Evolutionary conservation across 192 early-diverging fungal genomes (phyloP).

Genomic region (Coemansia sp.): DNA sequence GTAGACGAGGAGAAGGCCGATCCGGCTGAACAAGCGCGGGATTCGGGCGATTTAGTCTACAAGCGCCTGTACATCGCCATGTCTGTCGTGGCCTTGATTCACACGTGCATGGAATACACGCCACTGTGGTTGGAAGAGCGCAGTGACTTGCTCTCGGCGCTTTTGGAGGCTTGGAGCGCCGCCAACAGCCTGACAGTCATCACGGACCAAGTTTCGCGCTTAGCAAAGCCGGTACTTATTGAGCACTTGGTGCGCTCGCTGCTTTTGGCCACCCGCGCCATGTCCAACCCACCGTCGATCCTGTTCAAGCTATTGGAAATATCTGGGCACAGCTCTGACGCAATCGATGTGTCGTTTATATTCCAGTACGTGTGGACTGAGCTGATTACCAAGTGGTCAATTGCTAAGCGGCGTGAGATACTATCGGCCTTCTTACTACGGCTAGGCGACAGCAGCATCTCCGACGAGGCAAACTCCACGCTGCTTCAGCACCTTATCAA

Average conservation of each 20-base stretch:
- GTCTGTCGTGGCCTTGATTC: slow-evolving; percentile 27
- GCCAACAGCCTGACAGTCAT: slow-evolving; percentile 10
- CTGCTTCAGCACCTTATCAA: slow-evolving; percentile 82
- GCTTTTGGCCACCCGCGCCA: slow-evolving; percentile 36
- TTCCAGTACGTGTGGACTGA: slow-evolving; percentile 46
- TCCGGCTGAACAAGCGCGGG: background rate
- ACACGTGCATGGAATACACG: slow-evolving; percentile 23
- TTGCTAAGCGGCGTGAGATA: slow-evolving; percentile 64
- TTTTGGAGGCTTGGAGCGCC: slow-evolving; percentile 30
- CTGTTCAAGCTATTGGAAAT: slow-evolving; percentile 50
- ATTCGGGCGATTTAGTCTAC: background rate
- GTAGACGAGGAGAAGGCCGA: slow-evolving; percentile 29
- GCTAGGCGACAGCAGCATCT: slow-evolving; percentile 64
- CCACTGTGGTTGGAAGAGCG: slow-evolving; percentile 48
- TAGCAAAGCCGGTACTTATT: slow-evolving; percentile 35
- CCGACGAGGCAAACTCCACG: slow-evolving; percentile 72
- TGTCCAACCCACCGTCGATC: slow-evolving; percentile 35
- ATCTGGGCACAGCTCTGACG: slow-evolving; percentile 39
- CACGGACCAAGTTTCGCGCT: slow-evolving; percentile 26
- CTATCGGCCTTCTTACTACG: slow-evolving; percentile 68
- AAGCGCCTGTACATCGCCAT: slow-evolving; percentile 44
- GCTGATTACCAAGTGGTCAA: slow-evolving; percentile 64
- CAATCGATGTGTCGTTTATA: slow-evolving; percentile 45
- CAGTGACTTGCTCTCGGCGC: slow-evolving; percentile 30
- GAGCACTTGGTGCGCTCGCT: slow-evolving; percentile 44